Evolutionary conservation across 495 filamentous ascomycete genomes (phyloP), one percentile per base, ranked within the genome.

Genomic region (Apodospora peruviana): DNA sequence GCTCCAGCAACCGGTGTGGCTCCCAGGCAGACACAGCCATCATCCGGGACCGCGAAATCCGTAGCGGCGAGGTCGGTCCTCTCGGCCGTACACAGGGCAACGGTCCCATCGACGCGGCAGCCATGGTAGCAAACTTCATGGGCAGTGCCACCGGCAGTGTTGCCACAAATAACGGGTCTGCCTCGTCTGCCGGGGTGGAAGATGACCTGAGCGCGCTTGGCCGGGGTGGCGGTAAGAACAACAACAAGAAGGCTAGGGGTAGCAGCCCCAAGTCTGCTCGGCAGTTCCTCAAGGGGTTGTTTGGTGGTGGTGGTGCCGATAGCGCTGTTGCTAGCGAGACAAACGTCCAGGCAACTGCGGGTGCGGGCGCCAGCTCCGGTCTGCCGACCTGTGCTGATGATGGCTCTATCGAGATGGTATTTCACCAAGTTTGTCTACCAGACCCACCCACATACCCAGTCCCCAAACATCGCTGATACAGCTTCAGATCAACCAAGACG

Each of bases 71-170:
- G 41, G 76, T 71, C 23, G 68, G 73, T 24, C 71, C 80, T 37
- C 68, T 83, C 14, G 80, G 80, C 23, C 75, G 80, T 14, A 83
- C 79, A 24, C 63, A 77, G 38, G 72, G 72, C 52, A 75, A 71
- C 49, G 77, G 80, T 2, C 74, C 78, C 42, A 67, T 83, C 49
- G 72, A 80, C 39, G 65, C 70, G 16, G 63, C 65, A 7, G 62
- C 53, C 44, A 70, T 72, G 64, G 60, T 77, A 38, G 39, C 66
- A 34, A 61, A 47, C 55, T 77, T 77, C 56, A 74, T 74, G 71
- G 65, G 67, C 27, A 49, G 41, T 24, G 61, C 60, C 14, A 45
- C 58, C 12, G 36, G 36, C 5, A 12, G 18, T 1, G 64, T 56
- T 9, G 69, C 69, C 2, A 69, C 49, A 37, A 68, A 65, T 55